Percentiles rank a stretch among this genome's conserved stretches.
Conservation (phyloP, 805 yeast genomes). For the Lipomyces starkeyi region DNA sequence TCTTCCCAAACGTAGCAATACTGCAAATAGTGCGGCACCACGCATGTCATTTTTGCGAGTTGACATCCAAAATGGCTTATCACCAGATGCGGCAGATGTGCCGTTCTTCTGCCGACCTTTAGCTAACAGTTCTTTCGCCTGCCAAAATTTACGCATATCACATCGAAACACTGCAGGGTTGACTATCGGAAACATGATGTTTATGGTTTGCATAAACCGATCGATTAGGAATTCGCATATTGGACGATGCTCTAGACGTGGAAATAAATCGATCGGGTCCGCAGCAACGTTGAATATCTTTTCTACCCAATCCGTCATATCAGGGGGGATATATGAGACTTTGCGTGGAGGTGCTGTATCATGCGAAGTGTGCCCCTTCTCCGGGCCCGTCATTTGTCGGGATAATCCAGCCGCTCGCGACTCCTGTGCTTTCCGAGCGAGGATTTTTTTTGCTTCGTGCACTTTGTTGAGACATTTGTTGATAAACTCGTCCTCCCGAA, state of each 20-base stretch:
- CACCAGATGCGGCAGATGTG: not conserved
- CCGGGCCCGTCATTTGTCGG: slow-evolving; percentile 15
- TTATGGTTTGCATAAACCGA: slow-evolving; percentile 35
- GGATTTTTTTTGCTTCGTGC: slow-evolving; percentile 19
- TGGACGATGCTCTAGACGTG: slow-evolving; percentile 38
- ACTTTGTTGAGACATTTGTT: slow-evolving; percentile 20
- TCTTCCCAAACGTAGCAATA: slow-evolving; percentile 37
- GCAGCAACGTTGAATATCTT: slow-evolving; percentile 21
- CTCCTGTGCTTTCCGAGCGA: slow-evolving; percentile 2
- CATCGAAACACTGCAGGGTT: slow-evolving; percentile 31
- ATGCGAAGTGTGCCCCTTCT: slow-evolving; percentile 19
- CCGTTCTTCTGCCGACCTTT: not conserved
- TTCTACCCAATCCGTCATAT: slow-evolving; percentile 11
- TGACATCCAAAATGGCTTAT: slow-evolving; percentile 21
- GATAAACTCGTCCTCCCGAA: slow-evolving; percentile 26
- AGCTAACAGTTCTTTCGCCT: slow-evolving; percentile 22
- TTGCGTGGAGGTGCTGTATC: slow-evolving; percentile 19
- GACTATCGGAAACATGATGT: slow-evolving; percentile 36
- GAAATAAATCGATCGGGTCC: slow-evolving; percentile 23
- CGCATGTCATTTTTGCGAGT: slow-evolving; percentile 34
- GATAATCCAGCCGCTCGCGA: not conserved
- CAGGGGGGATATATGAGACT: slow-evolving; percentile 17
- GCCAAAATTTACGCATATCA: slow-evolving; percentile 34
- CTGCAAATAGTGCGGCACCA: slow-evolving; percentile 33
- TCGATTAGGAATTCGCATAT: slow-evolving; percentile 38